Evolutionary conservation across 805 yeast species (phyloP), one percentile per base, ranked within the genome.

Genomic region (Pichia deserticola): DNA sequence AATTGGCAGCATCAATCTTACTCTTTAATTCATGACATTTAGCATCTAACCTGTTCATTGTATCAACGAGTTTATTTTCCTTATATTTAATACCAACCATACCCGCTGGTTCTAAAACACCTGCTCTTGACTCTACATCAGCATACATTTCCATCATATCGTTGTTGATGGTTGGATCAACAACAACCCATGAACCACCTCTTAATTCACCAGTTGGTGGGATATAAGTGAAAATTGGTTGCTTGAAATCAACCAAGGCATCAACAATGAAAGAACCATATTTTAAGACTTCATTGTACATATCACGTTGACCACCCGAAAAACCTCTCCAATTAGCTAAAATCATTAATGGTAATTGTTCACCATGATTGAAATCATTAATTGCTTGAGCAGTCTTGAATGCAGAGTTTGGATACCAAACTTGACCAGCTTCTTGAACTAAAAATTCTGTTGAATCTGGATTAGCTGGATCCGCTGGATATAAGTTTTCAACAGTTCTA

Each of bases 141-240:
- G 98, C 98, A 62, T 92, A 93, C 97, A 93, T 92, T 74, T 93
- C 99, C 97, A 93, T 95, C 87, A 88, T 88, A 55, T 90, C 97
- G 43, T 86, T 70, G 70, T 95, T 93, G 73, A 93, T 93, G 45
- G 97, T 88, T 56, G 99, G 97, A 71, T 93, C 99, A 66, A 93
- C 97, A 59, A 93, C 99, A 50, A 95, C 99, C 99, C 99, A 93
- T 29, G 99, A 92, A 68, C 99, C 99, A 76, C 99, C 99, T 79
- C 99, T 86, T 59, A 93, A 78, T 72, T 93, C 99, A 68, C 98
- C 99, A 58, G 86, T 81, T 51, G 99, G 99, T 47, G 99, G 99
- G 68, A 93, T 92, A 71, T 93, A 93, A 29, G 93, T 89, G 73
- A 93, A 84, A 57, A 93, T 86, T 52, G 99, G 99, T 71, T 93